phyloP scores from a whole-genome alignment of 139 green algal species.

The Chlorella sp. region DNA sequence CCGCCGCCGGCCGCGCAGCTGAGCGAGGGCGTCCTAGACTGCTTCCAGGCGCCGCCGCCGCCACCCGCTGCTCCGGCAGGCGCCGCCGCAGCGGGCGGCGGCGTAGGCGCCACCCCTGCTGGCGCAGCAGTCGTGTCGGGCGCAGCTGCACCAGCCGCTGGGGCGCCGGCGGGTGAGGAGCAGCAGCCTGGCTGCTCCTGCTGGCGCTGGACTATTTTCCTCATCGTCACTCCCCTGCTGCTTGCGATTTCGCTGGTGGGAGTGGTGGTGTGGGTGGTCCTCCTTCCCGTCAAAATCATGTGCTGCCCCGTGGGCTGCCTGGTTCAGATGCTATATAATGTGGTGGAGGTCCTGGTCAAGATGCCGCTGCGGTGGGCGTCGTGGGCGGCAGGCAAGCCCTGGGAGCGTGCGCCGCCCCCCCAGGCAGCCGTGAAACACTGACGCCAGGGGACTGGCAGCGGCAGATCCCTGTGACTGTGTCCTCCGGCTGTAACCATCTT shows the following conservation, averaged over 20 bases:
- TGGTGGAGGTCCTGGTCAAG: constrained; percentile 47
- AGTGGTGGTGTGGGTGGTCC: constrained; percentile 45
- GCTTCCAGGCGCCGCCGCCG: constrained; percentile 2
- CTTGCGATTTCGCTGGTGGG: constrained; percentile 41
- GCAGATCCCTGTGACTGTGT: neutral
- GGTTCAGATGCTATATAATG: constrained; percentile 30
- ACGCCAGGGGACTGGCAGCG: too few species aligned
- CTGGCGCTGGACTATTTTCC: constrained; percentile 38
- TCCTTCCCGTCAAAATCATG: constrained; percentile 55
- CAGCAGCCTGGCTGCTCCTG: constrained; percentile 28
- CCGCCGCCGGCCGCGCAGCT: constrained; percentile 6
- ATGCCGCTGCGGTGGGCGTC: constrained; percentile 34
- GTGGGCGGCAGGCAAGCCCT: constrained; percentile 49
- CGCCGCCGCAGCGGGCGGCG: neutral
- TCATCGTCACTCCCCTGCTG: constrained; percentile 46
- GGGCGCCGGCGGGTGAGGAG: neutral
- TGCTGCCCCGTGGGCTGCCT: constrained; percentile 46
- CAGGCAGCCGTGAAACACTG: too few species aligned
- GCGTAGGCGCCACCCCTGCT: neutral
- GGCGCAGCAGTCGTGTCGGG: neutral
- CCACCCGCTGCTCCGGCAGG: constrained; percentile 5
- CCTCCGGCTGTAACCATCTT: neutral
- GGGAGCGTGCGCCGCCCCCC: too few species aligned
- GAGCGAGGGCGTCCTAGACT: constrained; percentile 24
- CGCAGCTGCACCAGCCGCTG: neutral